Base-by-base conservation (phyloP, 129 eudicot species). In the Chrysanthemum makinoi region DNA sequence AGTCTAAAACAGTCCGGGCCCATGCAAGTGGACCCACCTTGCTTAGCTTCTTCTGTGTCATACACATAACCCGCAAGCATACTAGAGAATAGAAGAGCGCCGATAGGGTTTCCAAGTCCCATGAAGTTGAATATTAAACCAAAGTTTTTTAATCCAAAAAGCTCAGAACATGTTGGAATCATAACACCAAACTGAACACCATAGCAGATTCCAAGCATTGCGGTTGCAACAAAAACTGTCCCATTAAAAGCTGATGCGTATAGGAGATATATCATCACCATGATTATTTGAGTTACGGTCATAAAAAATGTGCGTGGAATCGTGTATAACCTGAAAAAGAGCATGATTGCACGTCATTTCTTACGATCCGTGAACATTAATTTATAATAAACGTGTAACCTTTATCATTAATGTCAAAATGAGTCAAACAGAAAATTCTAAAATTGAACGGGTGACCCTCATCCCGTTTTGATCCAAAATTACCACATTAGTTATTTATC, bases 141-240 rank as follows among this genome's bases (percentile, higher is more conserved):
- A 58, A 92, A 89, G 79, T 89, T 79, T 46, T 75, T 92, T 79
- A 92, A 63, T 0, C 98, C 98, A 20, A 92, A 92, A 54, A 92
- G 91, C 80, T 92, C 98, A 1, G 98, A 92, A 49, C 89, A 82
- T 28, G 98, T 92, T 24, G 98, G 92, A 33, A 92, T 85, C 98
- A 92, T 86, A 72, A 92, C 74, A 12, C 86, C 89, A 62, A 86
- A 77, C 74, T 92, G 98, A 72, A 89, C 84, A 3, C 98, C 98
- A 46, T 66, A 92, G 82, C 96, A 92, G 55, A 88, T 72, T 24
- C 98, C 98, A 30, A 92, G 91, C 72, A 89, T 80, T 35, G 89
- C 91, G n/a, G 95, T 92, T 71, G 96, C 95, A 14, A 72, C 82
- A 62, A 85, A 83, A 54, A 86, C 82, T 6, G 96, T 89, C 30